Base-by-base conservation (phyloP, 345 rosid species). In the Lepidium didymum region DNA sequence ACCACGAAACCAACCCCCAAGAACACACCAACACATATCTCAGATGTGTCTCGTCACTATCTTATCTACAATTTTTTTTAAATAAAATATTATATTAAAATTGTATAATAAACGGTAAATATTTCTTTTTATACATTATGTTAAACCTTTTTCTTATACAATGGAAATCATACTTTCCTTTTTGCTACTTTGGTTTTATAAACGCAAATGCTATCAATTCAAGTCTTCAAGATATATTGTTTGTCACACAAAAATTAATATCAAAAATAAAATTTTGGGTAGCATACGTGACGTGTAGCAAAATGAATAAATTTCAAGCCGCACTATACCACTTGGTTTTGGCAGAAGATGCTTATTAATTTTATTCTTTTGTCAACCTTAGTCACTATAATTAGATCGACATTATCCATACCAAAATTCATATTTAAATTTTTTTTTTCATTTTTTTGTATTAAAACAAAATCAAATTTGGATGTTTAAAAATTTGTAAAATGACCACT, bases 1-100 rank as follows among this genome's bases (percentile, higher is more conserved):
- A 51, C 61, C 67, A 56, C 72, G 37, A 67, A 67, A 67, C 72
- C 63, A 67, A 67, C 64, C 64, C 55, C 46, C 25, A 46, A 46
- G 15, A 57, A 31, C 31, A 68, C 64, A 68, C 40, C 51, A 38
- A 62, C 54, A 18, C 42, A 58, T 41, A 70, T 51, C 67, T 51
- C 19, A 70, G 54, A 59, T 52, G 31, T 60, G 60, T 69, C 60
- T 40, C 1, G 42, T 13, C 74, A 60, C 59, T 8, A 53, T 53
- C 75, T 53, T 70, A 62, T 62, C 56, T 34, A 23, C 37, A 19
- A 13, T 70, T 42, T 62, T n/a, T 34, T 53, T 53, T 53, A 43
- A 29, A 29, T 43, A 25, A 52, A 27, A 1, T 69, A 7, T 41
- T 11, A n/a, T n/a, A n/a, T n/a, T n/a, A n/a, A 29, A 10, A 41